Evolutionary conservation across 345 rosid species (phyloP).

Genomic region (Draba incana): DNA sequence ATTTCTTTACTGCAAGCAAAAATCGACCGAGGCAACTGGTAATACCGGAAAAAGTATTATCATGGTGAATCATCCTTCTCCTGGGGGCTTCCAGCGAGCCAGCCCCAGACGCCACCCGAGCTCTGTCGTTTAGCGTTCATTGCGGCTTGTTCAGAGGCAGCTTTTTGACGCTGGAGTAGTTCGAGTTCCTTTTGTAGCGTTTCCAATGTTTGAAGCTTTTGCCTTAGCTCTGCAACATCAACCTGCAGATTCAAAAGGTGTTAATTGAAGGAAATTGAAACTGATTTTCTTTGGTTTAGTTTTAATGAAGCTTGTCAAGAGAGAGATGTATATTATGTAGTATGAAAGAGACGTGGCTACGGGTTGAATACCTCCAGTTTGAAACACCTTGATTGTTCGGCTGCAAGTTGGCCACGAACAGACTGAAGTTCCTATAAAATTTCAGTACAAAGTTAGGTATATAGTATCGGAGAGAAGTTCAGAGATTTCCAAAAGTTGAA

Average conservation of each 20-base stretch:
- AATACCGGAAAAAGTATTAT: not conserved
- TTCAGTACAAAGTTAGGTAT: slow-evolving; percentile 6
- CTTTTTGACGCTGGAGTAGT: slow-evolving; percentile 91
- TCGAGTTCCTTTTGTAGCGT: slow-evolving; percentile 86
- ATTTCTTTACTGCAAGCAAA: slow-evolving; percentile 30
- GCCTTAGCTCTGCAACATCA: slow-evolving; percentile 93
- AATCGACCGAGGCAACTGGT: slow-evolving; percentile 5
- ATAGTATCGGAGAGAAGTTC: not conserved
- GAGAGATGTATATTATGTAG: not conserved
- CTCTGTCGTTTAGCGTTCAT: slow-evolving; percentile 71
- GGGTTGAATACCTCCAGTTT: slow-evolving; percentile 79
- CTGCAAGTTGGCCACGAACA: slow-evolving; percentile 91
- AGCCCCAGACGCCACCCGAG: slow-evolving; percentile 96
- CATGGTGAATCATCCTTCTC: slow-evolving; percentile 43
- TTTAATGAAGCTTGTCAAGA: not conserved
- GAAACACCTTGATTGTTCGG: slow-evolving; percentile 97
- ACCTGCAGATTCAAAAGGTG: slow-evolving; percentile 57
- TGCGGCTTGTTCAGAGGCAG: slow-evolving; percentile 93
- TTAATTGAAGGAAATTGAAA: not conserved
- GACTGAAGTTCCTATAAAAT: slow-evolving; percentile 86
- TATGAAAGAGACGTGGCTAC: slow-evolving; percentile 14
- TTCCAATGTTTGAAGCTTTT: slow-evolving; percentile 89
- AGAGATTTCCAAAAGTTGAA: not conserved
- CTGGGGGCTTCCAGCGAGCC: slow-evolving; percentile 88
- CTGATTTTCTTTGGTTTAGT: not conserved